Conservation (phyloP, 2,329 filamentous ascomycete species). For the Neonectria punicea region DNA sequence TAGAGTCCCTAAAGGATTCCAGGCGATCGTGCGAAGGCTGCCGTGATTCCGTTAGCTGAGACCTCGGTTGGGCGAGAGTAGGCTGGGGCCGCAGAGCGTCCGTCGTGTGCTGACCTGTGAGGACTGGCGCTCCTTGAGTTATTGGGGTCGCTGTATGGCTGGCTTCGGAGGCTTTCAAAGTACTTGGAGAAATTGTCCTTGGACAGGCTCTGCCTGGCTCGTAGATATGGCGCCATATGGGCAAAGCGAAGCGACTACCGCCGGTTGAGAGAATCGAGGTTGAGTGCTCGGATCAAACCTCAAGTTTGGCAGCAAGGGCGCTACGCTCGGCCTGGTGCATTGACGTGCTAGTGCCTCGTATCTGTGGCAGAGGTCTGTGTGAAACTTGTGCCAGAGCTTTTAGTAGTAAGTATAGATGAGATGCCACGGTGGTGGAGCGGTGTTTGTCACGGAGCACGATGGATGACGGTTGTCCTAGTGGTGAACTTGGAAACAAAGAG, state of each 20-base stretch:
- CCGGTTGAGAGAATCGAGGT: not conserved
- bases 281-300: not conserved
- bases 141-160: conserved; percentile 74
- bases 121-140: conserved; percentile 63
- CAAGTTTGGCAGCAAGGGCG: not conserved
- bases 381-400: conserved; percentile 13
- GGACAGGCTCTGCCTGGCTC: conserved; percentile 65
- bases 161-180: conserved; percentile 75
- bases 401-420: not conserved
- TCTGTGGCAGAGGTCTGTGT: conserved; percentile 4
- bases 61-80: not conserved
- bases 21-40: conserved; percentile 83
- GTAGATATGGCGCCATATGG: conserved; percentile 56
- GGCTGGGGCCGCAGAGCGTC: conserved; percentile 22
- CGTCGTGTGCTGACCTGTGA: conserved; percentile 62
- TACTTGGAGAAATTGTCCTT: conserved; percentile 76
- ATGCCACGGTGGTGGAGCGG: not conserved
- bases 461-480: conserved; percentile 26
- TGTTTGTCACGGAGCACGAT: not conserved
- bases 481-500: conserved; percentile 15
- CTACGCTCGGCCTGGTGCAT: not conserved
- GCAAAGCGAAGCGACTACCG: not conserved
- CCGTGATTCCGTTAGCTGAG: conserved; percentile 25
- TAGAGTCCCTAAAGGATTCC: conserved; percentile 86
- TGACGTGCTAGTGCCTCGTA: not conserved